A percentile compares a stretch with the other conserved stretches of the same genome.
These are phyloP conservation scores for Closterium sp. DNA, from an alignment of 139 green algal species.

Conservation along the genomic window DNA sequence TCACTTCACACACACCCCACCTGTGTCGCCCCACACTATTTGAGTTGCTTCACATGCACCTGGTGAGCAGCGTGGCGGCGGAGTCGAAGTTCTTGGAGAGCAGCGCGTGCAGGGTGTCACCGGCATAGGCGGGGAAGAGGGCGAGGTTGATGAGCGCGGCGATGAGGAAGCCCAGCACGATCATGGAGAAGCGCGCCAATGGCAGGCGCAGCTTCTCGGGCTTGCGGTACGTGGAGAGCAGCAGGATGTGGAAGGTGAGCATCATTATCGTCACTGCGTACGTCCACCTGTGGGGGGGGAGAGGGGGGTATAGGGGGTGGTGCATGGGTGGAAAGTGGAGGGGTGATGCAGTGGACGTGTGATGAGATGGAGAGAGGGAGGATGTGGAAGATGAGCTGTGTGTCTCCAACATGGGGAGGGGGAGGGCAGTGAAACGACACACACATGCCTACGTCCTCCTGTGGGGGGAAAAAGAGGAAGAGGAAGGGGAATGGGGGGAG, in stretches of 20 bases:
- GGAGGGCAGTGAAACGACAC: too few species aligned
- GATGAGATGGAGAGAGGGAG: too few species aligned
- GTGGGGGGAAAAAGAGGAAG: too few species aligned
- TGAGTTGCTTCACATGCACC: too few species aligned
- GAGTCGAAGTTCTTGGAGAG: slow-evolving; percentile 43
- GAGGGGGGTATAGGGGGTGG: background rate
- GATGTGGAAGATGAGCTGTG: too few species aligned
- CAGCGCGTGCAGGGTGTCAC: slow-evolving; percentile 32
- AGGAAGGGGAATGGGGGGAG: too few species aligned
- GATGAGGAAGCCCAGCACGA: slow-evolving; percentile 41
- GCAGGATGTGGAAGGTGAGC: slow-evolving; percentile 47
- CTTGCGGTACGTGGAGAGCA: slow-evolving; percentile 25
- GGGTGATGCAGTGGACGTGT: background rate
- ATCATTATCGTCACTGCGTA: slow-evolving; percentile 32
- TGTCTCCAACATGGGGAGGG: too few species aligned
- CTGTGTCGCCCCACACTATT: too few species aligned
- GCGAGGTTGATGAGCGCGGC: slow-evolving; percentile 28
- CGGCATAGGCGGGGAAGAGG: slow-evolving; percentile 28
- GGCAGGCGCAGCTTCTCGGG: slow-evolving; percentile 18
- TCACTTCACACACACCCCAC: too few species aligned
- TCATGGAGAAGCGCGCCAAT: slow-evolving; percentile 37
- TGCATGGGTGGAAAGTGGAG: background rate
- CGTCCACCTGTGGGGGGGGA: slow-evolving; percentile 22
- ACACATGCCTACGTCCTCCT: too few species aligned
- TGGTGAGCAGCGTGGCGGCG: slow-evolving; percentile 1